Evolutionary conservation across 768 basidiomycete genomes (phyloP).

Genomic region (Psilocybe azurescens): DNA sequence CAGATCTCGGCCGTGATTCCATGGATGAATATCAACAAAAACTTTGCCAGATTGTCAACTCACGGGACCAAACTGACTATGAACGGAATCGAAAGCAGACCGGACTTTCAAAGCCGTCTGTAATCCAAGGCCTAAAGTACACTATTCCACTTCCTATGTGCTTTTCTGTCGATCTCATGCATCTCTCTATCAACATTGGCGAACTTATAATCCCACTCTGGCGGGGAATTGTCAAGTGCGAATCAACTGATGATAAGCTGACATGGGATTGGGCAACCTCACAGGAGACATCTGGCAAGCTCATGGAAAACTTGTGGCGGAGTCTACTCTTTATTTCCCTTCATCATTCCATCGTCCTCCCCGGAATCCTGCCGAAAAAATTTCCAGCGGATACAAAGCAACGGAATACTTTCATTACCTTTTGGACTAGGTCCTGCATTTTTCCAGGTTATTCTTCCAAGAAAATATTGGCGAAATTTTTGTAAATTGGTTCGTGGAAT

Average conservation of each 20-base stretch:
- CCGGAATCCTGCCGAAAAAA: slow-evolving; percentile 37
- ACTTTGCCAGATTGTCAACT: slow-evolving; percentile 13
- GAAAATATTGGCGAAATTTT: slow-evolving; percentile 33
- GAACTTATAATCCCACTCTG: slow-evolving; percentile 41
- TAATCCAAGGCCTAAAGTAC: slow-evolving; percentile 39
- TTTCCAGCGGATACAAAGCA: slow-evolving; percentile 44
- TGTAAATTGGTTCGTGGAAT: slow-evolving; percentile 35
- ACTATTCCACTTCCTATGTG: slow-evolving; percentile 36
- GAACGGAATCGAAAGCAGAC: slow-evolving; percentile 22
- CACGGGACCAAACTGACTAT: slow-evolving; percentile 23
- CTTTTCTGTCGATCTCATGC: slow-evolving; percentile 50
- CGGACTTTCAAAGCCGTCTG: slow-evolving; percentile 38
- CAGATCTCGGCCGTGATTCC: too few relatives aligned
- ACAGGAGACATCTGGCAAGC: slow-evolving; percentile 34
- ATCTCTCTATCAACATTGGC: slow-evolving; percentile 39
- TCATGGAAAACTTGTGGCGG: slow-evolving; percentile 23
- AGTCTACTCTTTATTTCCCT: slow-evolving; percentile 25
- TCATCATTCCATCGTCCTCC: slow-evolving; percentile 31
- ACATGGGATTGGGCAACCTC: slow-evolving; percentile 37
- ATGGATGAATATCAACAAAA: slow-evolving; percentile 17
- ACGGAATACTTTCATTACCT: slow-evolving; percentile 36
- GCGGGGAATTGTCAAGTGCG: slow-evolving; percentile 34
- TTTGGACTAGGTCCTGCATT: slow-evolving; percentile 39
- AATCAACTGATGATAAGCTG: slow-evolving; percentile 16
- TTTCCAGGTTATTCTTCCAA: slow-evolving; percentile 31